Percentiles rank a stretch among this genome's conserved stretches.
phyloP scores from a whole-genome alignment of 192 early-diverging fungal genomes.

The Entomortierella lignicola region DNA sequence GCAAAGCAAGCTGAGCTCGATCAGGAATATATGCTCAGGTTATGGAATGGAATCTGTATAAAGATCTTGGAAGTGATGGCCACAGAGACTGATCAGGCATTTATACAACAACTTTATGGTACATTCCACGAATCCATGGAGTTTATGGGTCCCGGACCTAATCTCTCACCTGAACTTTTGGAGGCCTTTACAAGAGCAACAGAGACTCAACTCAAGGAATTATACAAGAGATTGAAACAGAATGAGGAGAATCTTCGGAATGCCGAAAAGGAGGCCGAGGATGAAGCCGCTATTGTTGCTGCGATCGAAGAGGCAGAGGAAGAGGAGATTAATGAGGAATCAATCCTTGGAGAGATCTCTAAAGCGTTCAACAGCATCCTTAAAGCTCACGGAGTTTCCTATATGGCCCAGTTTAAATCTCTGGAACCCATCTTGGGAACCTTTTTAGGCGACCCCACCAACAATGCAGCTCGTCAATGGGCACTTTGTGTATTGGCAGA shows the following conservation, averaged over 20 bases:
- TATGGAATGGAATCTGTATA: slow-evolving; percentile 78
- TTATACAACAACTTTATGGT: slow-evolving; percentile 79
- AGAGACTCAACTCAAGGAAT: slow-evolving; percentile 76
- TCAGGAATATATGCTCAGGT: slow-evolving; percentile 62
- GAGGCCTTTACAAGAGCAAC: slow-evolving; percentile 77
- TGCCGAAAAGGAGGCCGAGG: slow-evolving; percentile 89
- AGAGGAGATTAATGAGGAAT: slow-evolving; percentile 83
- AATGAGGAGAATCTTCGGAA: slow-evolving; percentile 68
- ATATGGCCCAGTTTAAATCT: slow-evolving; percentile 83
- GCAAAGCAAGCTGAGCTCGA: slow-evolving; percentile 62
- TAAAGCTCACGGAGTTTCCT: slow-evolving; percentile 74
- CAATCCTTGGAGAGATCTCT: slow-evolving; percentile 84
- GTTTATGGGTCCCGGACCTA: slow-evolving; percentile 67
- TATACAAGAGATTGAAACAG: slow-evolving; percentile 73
- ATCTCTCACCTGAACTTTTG: slow-evolving; percentile 71
- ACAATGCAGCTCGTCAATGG: slow-evolving; percentile 85
- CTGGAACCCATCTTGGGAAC: slow-evolving; percentile 76
- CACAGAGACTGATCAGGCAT: slow-evolving; percentile 82
- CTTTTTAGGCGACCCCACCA: slow-evolving; percentile 66
- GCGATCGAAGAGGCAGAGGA: slow-evolving; percentile 51
- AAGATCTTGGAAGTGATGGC: slow-evolving; percentile 82
- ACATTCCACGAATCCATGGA: slow-evolving; percentile 83
- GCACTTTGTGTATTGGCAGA: slow-evolving; percentile 92
- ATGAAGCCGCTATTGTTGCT: slow-evolving; percentile 78
- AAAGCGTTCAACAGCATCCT: slow-evolving; percentile 83